These are phyloP conservation scores for Hypoxylon sp. DNA, from an alignment of 2,329 filamentous ascomycete genomes.

Conservation along the genomic window DNA sequence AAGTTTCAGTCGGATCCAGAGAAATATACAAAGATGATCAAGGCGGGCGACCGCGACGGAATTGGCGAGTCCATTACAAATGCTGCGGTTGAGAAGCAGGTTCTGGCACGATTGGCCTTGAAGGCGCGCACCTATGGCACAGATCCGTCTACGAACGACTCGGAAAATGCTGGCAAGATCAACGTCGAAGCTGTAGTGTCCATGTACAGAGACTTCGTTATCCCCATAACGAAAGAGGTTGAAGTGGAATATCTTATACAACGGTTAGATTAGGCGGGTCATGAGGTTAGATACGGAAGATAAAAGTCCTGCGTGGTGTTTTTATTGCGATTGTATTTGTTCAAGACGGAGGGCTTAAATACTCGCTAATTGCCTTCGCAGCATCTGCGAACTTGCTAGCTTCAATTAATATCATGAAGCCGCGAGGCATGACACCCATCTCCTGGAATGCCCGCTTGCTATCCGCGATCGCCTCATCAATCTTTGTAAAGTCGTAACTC, in stretches of 20 bases:
- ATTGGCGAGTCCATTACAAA: slow-evolving; percentile 95
- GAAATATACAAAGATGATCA: slow-evolving; percentile 85
- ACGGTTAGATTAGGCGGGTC: slow-evolving; percentile 70
- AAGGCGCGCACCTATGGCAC: slow-evolving; percentile 96
- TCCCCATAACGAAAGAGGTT: slow-evolving; percentile 97
- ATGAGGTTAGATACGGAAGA: slow-evolving; percentile 20
- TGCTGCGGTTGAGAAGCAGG: slow-evolving; percentile 88
- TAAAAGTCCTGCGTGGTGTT: slow-evolving; percentile 21
- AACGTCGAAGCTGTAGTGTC: slow-evolving; percentile 90
- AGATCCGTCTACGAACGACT: slow-evolving; percentile 78
- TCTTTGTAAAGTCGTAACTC: slow-evolving; percentile 83
- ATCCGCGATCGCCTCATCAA: slow-evolving; percentile 86
- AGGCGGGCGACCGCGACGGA: slow-evolving; percentile 81
- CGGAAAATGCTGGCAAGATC: slow-evolving; percentile 80
- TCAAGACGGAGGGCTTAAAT: slow-evolving; percentile 70
- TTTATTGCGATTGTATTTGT: slow-evolving; percentile 51
- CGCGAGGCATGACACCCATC: slow-evolving; percentile 86
- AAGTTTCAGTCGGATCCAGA: slow-evolving; percentile 91
- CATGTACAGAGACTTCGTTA: slow-evolving; percentile 94
- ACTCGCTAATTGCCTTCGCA: slow-evolving; percentile 82
- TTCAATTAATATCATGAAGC: slow-evolving; percentile 90
- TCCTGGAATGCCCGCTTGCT: slow-evolving; percentile 97
- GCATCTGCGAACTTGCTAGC: slow-evolving; percentile 81
- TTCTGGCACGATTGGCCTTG: slow-evolving; percentile 85
- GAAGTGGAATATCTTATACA: slow-evolving; percentile 99